A percentile compares a stretch with the other conserved stretches of the same genome.
These are phyloP conservation scores for Patellaria atrata DNA, from an alignment of 495 filamentous ascomycete species.

Conservation along the genomic window DNA sequence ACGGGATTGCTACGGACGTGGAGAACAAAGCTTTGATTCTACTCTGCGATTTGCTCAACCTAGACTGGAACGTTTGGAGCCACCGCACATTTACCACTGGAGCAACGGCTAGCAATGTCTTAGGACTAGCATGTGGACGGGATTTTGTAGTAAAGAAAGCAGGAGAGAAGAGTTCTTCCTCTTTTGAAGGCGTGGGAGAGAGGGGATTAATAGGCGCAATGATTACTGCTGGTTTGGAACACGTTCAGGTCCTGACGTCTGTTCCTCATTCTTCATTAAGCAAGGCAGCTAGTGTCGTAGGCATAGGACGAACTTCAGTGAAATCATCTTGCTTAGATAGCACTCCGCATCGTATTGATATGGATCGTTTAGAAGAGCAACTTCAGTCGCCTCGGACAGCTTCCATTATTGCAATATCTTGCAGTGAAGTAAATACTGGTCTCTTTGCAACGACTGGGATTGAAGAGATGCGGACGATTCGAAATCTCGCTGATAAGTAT, in stretches of 20 bases:
- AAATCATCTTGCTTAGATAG: constrained; percentile 39
- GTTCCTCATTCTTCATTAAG: constrained; percentile 67
- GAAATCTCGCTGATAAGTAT: constrained; percentile 56
- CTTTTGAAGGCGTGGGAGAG: constrained; percentile 42
- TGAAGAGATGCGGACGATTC: constrained; percentile 46
- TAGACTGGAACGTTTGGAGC: constrained; percentile 38
- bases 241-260: constrained; percentile 64
- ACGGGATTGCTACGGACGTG: constrained; percentile 59
- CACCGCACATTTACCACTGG: constrained; percentile 77
- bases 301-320: constrained; percentile 59
- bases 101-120: constrained; percentile 70
- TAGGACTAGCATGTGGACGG: constrained; percentile 65
- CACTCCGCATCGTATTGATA: constrained; percentile 51
- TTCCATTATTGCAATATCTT: constrained; percentile 64
- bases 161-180: constrained; percentile 21
- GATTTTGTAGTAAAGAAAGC: constrained; percentile 46
- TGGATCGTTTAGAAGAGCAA: constrained; percentile 41
- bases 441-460: constrained; percentile 51
- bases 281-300: constrained; percentile 71
- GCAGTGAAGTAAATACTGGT: constrained; percentile 86
- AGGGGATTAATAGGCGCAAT: constrained; percentile 55
- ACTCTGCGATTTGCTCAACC: constrained; percentile 48
- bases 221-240: constrained; percentile 41
- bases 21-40: constrained; percentile 58
- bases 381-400: constrained; percentile 39